Evolutionary conservation across 2,329 filamentous ascomycete genomes (phyloP).

Genomic region (Aspergillus neotritici): DNA sequence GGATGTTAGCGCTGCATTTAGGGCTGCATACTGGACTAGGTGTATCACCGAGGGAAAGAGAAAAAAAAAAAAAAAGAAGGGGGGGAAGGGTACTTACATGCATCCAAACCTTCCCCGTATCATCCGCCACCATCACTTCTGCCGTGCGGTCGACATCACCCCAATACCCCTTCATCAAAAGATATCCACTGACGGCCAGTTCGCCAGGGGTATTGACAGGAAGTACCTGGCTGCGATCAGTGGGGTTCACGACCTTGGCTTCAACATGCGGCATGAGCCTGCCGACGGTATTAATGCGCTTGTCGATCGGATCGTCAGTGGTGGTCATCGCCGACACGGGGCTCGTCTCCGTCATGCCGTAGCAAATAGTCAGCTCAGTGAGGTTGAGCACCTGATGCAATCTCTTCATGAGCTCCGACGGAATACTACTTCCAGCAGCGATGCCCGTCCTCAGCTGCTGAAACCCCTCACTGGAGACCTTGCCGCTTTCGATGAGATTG

Average conservation of each 20-base stretch:
- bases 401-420: conserved; percentile 61
- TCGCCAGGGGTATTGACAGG: conserved; percentile 67
- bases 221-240: conserved; percentile 55
- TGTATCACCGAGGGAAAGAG: no score
- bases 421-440: conserved; percentile 79
- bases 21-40: neutral
- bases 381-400: conserved; percentile 71
- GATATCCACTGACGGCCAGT: conserved; percentile 74
- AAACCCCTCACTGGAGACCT: conserved; percentile 50
- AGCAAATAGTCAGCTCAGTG: conserved; percentile 82
- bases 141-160: conserved; percentile 63
- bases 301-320: conserved; percentile 66
- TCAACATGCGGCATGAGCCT: conserved; percentile 75
- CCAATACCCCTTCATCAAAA: conserved; percentile 90
- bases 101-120: conserved; percentile 69
- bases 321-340: conserved; percentile 69
- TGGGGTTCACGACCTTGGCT: conserved; percentile 69
- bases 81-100: conserved; percentile 38
- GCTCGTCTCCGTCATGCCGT: conserved; percentile 92
- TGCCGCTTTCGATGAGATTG: conserved; percentile 60
- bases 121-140: conserved; percentile 59
- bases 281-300: conserved; percentile 71
- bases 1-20: neutral
- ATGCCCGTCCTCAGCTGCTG: conserved; percentile 77
- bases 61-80: neutral